Conservation (phyloP, 73 alveolate species). For the Paramecium sexaurelia region DNA sequence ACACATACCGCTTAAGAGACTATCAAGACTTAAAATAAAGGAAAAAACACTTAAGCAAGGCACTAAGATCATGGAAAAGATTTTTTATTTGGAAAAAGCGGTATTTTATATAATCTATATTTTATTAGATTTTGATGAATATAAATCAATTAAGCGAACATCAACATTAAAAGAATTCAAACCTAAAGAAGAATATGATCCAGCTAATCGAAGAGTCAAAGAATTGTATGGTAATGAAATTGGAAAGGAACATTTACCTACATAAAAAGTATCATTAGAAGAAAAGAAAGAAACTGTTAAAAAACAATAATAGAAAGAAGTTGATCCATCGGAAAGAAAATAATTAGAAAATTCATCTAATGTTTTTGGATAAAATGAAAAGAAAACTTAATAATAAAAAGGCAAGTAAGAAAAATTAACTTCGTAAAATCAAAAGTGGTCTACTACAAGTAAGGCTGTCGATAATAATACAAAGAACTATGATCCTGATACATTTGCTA, state of each 20-base stretch:
- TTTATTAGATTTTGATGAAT: conserved; percentile 38
- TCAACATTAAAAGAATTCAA: not conserved
- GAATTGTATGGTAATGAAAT: conserved; percentile 42
- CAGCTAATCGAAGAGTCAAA: not conserved
- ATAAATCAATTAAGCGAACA: conserved; percentile 27
- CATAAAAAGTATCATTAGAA: not conserved
- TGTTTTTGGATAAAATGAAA: conserved; percentile 25
- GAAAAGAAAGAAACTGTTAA: not conserved
- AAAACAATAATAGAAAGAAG: not conserved
- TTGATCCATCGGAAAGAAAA: conserved; percentile 38
- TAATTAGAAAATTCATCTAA: conserved; percentile 11
- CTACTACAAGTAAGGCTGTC: not conserved
- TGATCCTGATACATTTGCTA: conserved; percentile 54
- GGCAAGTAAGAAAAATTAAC: not conserved
- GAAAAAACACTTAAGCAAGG: not conserved
- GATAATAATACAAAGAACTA: not conserved
- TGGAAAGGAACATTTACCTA: not conserved
- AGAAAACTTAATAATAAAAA: not conserved
- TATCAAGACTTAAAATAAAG: not conserved
- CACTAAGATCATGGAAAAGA: conserved; percentile 47
- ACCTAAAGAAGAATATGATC: conserved; percentile 32
- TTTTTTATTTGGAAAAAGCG: conserved; percentile 35
- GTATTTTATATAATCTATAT: not conserved
- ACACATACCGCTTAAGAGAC: conserved; percentile 5
- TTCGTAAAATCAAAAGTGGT: not conserved